A percentile compares a stretch with the other conserved stretches of the same genome.
Evolutionary conservation across 805 yeast species (phyloP).

Genomic region (Saturnispora gosingensis): DNA sequence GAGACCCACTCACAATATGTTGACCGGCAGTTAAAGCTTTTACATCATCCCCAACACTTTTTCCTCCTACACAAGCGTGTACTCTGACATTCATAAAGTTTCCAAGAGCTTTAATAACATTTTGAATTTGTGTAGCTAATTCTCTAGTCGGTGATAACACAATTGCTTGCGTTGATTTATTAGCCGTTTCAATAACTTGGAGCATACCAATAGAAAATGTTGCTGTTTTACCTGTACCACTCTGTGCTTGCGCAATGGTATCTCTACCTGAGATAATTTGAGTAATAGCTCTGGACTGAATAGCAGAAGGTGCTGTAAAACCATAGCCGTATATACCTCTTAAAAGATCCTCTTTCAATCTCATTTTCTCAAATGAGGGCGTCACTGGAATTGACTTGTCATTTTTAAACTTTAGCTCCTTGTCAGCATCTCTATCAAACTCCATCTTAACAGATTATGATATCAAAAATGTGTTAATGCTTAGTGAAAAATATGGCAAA

Average conservation of each 20-base stretch:
- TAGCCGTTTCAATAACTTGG: conserved; percentile 68
- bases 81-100: conserved; percentile 78
- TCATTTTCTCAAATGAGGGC: conserved; percentile 65
- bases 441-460: conserved; percentile 31
- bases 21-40: conserved; percentile 67
- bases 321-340: conserved; percentile 84
- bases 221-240: conserved; percentile 99
- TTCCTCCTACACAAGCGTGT: conserved; percentile 94
- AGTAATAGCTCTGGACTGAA: conserved; percentile 93
- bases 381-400: conserved; percentile 36
- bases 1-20: conserved; percentile 94
- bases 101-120: conserved; percentile 79
- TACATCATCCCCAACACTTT: conserved; percentile 70
- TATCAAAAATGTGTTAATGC: neutral
- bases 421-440: conserved; percentile 51
- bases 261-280: conserved; percentile 94
- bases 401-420: conserved; percentile 51
- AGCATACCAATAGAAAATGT: conserved; percentile 92
- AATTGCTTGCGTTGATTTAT: conserved; percentile 77
- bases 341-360: conserved; percentile 62
- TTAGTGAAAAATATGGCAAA: neutral
- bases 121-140: conserved; percentile 86
- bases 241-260: conserved; percentile 97
- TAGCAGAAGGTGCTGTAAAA: conserved; percentile 93
- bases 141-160: conserved; percentile 95